Percentiles rank a stretch among this genome's conserved stretches.
These are phyloP conservation scores for Cylindrotheca fusiformis DNA, from an alignment of 108 stramenopile genomes.

Conservation along the genomic window DNA sequence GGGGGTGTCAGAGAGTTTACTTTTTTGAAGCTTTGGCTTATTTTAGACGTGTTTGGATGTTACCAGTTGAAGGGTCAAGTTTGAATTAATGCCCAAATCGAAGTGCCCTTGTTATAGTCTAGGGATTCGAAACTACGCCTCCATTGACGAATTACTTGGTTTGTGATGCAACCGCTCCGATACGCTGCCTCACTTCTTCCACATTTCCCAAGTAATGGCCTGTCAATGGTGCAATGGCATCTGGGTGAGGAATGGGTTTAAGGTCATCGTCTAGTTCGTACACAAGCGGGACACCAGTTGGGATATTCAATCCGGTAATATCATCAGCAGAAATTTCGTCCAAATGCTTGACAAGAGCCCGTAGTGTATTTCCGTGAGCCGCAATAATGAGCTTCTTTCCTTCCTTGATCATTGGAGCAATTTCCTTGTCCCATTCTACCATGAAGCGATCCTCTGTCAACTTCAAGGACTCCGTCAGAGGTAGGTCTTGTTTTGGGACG, in stretches of 20 bases:
- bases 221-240: slow-evolving; percentile 82
- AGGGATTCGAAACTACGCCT: too few relatives aligned
- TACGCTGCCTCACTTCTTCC: slow-evolving; percentile 81
- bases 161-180: slow-evolving; percentile 90
- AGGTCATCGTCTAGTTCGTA: slow-evolving; percentile 91
- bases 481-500: slow-evolving; percentile 67
- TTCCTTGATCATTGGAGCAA: slow-evolving; percentile 86
- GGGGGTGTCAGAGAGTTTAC: too few relatives aligned
- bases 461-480: slow-evolving; percentile 86
- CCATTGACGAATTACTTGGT: slow-evolving; percentile 65
- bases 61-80: too few relatives aligned
- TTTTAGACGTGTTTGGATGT: too few relatives aligned
- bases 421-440: slow-evolving; percentile 85
- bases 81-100: too few relatives aligned
- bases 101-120: too few relatives aligned
- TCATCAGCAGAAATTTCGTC: slow-evolving; percentile 94
- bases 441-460: slow-evolving; percentile 93
- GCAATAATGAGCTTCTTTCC: slow-evolving; percentile 97
- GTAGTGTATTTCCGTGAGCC: slow-evolving; percentile 98
- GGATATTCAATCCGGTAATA: slow-evolving; percentile 95
- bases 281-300: slow-evolving; percentile 94
- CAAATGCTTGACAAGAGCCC: slow-evolving; percentile 97
- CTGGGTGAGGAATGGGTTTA: slow-evolving; percentile 83
- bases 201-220: slow-evolving; percentile 91
- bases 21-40: too few relatives aligned